These are phyloP conservation scores for Megacollybia marginata DNA, from an alignment of 768 basidiomycete genomes.

Conservation along the genomic window DNA sequence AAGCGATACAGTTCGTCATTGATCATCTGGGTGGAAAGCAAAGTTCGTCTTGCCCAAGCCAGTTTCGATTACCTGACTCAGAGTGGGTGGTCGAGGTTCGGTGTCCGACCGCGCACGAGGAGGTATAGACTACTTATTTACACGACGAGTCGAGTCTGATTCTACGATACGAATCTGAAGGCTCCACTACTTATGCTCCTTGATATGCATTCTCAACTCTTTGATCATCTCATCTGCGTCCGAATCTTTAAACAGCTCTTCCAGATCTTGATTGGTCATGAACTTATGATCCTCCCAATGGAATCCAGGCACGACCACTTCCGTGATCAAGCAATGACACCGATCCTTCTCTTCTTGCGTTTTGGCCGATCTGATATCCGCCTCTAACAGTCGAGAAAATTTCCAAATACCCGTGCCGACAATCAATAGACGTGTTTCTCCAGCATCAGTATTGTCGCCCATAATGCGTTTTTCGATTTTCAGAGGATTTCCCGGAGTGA, in stretches of 20 bases:
- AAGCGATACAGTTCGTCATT: no score
- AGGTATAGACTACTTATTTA: no score
- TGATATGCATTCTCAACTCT: not conserved
- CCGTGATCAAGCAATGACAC: constrained; percentile 48
- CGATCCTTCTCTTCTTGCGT: constrained; percentile 24
- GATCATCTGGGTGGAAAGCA: no score
- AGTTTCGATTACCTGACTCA: no score
- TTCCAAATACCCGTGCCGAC: constrained; percentile 51
- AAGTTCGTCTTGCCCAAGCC: no score
- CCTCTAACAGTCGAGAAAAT: constrained; percentile 43
- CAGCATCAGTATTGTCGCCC: constrained; percentile 30
- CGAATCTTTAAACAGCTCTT: constrained; percentile 23
- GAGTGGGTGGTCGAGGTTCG: no score
- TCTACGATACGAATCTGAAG: no score
- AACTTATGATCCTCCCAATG: constrained; percentile 45
- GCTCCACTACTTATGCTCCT: no score
- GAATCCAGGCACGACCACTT: constrained; percentile 54
- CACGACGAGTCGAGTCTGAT: no score
- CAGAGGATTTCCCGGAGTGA: constrained; percentile 22
- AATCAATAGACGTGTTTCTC: constrained; percentile 40
- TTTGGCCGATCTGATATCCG: constrained; percentile 24
- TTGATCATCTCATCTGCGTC: constrained; percentile 13
- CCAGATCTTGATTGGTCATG: constrained; percentile 26
- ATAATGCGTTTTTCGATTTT: constrained; percentile 32
- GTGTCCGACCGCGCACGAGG: no score